phyloP scores from a whole-genome alignment of 306 rosid genomes.

The Quercus aquifolioides region DNA sequence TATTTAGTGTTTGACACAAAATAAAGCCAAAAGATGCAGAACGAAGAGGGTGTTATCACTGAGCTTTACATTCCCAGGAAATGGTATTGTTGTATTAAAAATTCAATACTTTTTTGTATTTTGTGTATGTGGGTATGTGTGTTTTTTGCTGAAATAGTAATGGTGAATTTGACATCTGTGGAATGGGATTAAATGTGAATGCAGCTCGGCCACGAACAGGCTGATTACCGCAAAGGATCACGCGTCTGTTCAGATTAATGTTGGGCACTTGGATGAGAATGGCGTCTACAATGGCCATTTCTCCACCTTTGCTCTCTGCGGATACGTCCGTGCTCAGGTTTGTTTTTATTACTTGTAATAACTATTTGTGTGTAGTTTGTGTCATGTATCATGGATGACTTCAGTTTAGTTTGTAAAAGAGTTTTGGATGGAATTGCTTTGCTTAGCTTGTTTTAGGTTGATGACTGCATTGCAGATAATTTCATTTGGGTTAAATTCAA shows the following conservation, averaged over 20 bases:
- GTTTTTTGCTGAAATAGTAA: too few relatives aligned
- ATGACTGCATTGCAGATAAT: too few relatives aligned
- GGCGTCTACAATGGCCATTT: constrained; percentile 66
- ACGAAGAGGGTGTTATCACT: constrained; percentile 46
- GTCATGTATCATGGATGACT: not conserved
- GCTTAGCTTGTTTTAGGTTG: too few relatives aligned
- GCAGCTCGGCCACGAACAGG: constrained; percentile 79
- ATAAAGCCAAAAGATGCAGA: constrained; percentile 32
- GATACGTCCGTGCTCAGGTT: constrained; percentile 79
- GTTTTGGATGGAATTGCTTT: not conserved
- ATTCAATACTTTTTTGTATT: too few relatives aligned
- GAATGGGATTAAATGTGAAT: not conserved
- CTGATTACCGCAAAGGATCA: constrained; percentile 77
- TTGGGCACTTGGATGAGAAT: constrained; percentile 73
- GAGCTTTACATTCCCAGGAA: constrained; percentile 56
- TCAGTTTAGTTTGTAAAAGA: not conserved
- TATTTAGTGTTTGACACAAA: not conserved
- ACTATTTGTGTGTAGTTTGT: not conserved
- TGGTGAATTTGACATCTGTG: not conserved
- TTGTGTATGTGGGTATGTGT: too few relatives aligned
- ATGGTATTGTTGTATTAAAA: not conserved
- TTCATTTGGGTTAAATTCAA: too few relatives aligned
- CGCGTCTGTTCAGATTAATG: constrained; percentile 72
- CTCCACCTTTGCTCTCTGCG: constrained; percentile 76
- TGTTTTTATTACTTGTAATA: not conserved